These are phyloP conservation scores for Saccharomyces hybrid DNA, from an alignment of 1,139 yeast species.

Conservation along the genomic window DNA sequence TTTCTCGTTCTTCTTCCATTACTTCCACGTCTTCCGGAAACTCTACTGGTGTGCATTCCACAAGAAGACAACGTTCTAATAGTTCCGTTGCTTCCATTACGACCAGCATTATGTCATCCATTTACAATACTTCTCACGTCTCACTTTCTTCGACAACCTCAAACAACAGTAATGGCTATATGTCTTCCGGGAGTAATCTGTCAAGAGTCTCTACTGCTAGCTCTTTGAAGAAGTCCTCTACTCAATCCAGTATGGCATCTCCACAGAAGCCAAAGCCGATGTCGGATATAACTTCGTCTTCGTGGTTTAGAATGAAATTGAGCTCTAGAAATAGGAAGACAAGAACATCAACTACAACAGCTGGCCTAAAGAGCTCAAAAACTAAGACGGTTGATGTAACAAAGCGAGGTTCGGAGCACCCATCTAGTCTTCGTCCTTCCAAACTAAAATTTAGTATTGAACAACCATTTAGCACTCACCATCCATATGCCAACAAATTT, in stretches of 20 bases:
- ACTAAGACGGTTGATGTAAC: background rate
- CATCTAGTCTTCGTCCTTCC: background rate
- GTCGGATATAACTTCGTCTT: background rate
- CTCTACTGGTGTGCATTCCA: conserved; percentile 1
- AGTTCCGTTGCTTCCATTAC: conserved; percentile 20
- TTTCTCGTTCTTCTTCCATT: conserved; percentile 20
- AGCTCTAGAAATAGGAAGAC: conserved; percentile 2
- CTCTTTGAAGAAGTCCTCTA: background rate
- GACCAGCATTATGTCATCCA: conserved; percentile 19
- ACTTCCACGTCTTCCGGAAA: conserved; percentile 14
- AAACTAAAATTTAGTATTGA: conserved; percentile 1
- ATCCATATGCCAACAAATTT: conserved; percentile 56
- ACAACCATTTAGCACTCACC: conserved; percentile 29
- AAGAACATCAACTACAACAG: background rate
- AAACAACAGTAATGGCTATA: background rate
- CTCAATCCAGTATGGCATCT: background rate
- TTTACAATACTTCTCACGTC: conserved; percentile 12
- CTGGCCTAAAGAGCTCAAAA: background rate
- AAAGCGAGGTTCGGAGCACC: background rate
- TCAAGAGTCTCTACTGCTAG: background rate
- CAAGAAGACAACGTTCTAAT: conserved; percentile 8
- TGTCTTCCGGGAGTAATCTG: background rate
- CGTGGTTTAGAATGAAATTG: conserved; percentile 5
- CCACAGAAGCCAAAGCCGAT: background rate
- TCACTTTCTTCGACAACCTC: conserved; percentile 9